Percentiles rank a stretch among this genome's conserved stretches.
Conservation (phyloP, 2,329 filamentous ascomycete species). For the Trichophyton equinum region DNA sequence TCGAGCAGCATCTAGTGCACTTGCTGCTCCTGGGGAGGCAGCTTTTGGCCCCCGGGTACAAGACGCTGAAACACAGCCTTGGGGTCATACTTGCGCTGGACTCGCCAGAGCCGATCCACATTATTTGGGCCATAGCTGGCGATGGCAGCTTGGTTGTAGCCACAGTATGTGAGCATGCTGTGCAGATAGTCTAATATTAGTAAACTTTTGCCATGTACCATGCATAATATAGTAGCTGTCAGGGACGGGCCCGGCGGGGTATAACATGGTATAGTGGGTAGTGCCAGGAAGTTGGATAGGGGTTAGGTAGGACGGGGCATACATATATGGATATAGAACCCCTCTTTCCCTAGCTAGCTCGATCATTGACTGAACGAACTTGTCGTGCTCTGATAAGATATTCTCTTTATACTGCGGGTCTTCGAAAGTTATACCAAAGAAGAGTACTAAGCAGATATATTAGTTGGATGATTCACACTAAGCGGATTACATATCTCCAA, state of each 20-base stretch:
- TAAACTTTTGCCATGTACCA: background rate
- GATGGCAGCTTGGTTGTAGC: slow-evolving; percentile 7
- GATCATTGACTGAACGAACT: slow-evolving; percentile 7
- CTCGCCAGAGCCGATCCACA: slow-evolving; percentile 3
- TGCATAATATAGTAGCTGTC: background rate
- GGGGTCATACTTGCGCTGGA: slow-evolving; percentile 7
- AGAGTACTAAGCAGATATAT: slow-evolving; percentile 1
- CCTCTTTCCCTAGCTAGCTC: slow-evolving; percentile 2
- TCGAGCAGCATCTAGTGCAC: background rate
- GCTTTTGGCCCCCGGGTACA: slow-evolving; percentile 9
- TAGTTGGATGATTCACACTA: background rate
- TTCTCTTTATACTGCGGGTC: background rate
- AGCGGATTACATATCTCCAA: background rate
- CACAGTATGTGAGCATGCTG: slow-evolving; percentile 7
- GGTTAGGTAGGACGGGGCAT: background rate
- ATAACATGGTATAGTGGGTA: background rate
- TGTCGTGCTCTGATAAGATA: slow-evolving; percentile 2
- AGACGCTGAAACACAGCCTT: slow-evolving; percentile 8
- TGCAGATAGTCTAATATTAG: background rate
- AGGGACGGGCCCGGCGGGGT: background rate
- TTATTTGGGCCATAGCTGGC: slow-evolving; percentile 8
- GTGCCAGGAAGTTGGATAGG: background rate
- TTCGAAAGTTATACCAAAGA: slow-evolving; percentile 6
- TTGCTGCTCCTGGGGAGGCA: background rate
- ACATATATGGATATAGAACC: slow-evolving; percentile 5